phyloP scores from a whole-genome alignment of 306 rosid species.

The Crotalaria pallida region DNA sequence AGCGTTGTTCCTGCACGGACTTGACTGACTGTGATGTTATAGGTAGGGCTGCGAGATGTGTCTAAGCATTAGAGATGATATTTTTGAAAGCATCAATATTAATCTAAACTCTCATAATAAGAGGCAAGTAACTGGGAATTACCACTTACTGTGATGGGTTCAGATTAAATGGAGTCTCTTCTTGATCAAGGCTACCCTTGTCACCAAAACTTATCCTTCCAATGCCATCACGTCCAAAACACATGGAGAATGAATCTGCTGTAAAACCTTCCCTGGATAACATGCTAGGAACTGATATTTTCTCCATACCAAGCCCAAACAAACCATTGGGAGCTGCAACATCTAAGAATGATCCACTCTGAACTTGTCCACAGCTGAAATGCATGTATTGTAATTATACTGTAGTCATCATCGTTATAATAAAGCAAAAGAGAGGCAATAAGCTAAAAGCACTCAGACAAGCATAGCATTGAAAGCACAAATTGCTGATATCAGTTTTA shows the following conservation, averaged over 20 bases:
- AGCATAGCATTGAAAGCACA: background rate
- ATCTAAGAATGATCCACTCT: slow-evolving; percentile 88
- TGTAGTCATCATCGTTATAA: background rate
- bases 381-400: slow-evolving; percentile 14
- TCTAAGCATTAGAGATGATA: slow-evolving; percentile 24
- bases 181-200: slow-evolving; percentile 82
- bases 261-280: slow-evolving; percentile 75
- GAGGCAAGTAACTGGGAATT: slow-evolving; percentile 42
- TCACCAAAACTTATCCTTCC: slow-evolving; percentile 95
- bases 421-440: background rate
- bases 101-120: slow-evolving; percentile 19
- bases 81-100: slow-evolving; percentile 2
- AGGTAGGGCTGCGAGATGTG: slow-evolving; percentile 70
- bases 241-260: slow-evolving; percentile 92
- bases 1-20: slow-evolving; percentile 68
- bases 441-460: background rate
- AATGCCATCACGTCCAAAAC: slow-evolving; percentile 83
- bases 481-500: background rate
- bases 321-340: slow-evolving; percentile 93
- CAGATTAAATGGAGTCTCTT: slow-evolving; percentile 80
- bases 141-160: slow-evolving; percentile 81
- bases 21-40: slow-evolving; percentile 72
- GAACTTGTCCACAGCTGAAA: slow-evolving; percentile 89
- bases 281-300: slow-evolving; percentile 94
- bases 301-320: slow-evolving; percentile 96